A percentile compares a stretch with the other conserved stretches of the same genome.
Conservation (phyloP, 1,284 basidiomycete species). For the Singerocomus inundabilis region DNA sequence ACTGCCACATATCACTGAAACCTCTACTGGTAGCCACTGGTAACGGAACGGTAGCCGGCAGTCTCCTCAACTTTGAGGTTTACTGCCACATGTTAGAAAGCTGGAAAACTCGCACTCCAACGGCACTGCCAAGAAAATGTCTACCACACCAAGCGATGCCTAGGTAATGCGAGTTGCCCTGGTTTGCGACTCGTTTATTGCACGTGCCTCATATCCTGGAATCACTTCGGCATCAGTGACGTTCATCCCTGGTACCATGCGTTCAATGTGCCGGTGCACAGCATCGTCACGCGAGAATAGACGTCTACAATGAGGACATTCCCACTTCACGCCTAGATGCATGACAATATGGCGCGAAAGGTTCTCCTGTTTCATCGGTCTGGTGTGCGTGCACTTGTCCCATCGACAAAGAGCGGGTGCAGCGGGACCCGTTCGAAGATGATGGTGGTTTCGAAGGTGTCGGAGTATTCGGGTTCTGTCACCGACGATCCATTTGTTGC, state of each 20-base stretch:
- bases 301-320: constrained; percentile 26
- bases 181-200: constrained; percentile 11
- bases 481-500: constrained; percentile 27
- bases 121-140: not conserved
- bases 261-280: constrained; percentile 32
- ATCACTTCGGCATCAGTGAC: constrained; percentile 26
- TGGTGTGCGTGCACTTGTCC: constrained; percentile 23
- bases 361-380: constrained; percentile 35
- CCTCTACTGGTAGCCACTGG: too few relatives aligned
- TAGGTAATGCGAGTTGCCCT: constrained; percentile 11
- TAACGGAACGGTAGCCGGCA: too few relatives aligned
- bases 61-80: too few relatives aligned
- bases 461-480: constrained; percentile 26
- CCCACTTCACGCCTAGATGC: constrained; percentile 33
- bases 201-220: constrained; percentile 26
- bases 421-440: constrained; percentile 21
- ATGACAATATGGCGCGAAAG: constrained; percentile 32
- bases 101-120: not conserved
- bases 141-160: not conserved
- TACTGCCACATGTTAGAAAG: not conserved
- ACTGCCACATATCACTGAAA: not conserved
- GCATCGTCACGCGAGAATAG: constrained; percentile 34
- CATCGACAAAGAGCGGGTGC: constrained; percentile 22
- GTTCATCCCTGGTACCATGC: constrained; percentile 24
- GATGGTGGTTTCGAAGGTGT: constrained; percentile 27